Percentiles rank a stretch among this genome's conserved stretches.
phyloP scores from a whole-genome alignment of 495 filamentous ascomycete genomes.

The Poronia punctata region DNA sequence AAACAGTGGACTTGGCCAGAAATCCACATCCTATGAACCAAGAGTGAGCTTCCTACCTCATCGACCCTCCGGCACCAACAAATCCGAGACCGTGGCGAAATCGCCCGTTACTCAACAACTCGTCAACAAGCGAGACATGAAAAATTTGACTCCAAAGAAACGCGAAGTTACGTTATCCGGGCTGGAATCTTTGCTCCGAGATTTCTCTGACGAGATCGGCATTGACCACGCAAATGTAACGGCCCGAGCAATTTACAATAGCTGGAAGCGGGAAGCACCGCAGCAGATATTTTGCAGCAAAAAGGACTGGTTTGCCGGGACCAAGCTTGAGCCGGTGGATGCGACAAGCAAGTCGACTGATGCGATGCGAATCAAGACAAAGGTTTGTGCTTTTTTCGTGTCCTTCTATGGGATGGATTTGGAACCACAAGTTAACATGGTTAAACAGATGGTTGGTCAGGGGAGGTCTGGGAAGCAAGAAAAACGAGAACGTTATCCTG shows the following conservation, averaged over 20 bases:
- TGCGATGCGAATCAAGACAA: slow-evolving; percentile 32
- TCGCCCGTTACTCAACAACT: neutral
- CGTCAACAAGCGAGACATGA: slow-evolving; percentile 18
- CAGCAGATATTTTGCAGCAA: slow-evolving; percentile 27
- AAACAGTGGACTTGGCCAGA: neutral
- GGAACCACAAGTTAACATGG: slow-evolving; percentile 4
- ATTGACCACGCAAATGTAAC: slow-evolving; percentile 31
- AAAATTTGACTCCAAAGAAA: slow-evolving; percentile 25
- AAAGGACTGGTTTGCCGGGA: slow-evolving; percentile 33
- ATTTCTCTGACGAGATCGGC: slow-evolving; percentile 25
- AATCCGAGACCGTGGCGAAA: neutral
- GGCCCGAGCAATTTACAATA: slow-evolving; percentile 30
- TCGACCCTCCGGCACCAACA: neutral
- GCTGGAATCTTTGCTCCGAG: slow-evolving; percentile 24
- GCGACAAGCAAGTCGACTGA: slow-evolving; percentile 14
- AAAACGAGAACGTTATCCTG: slow-evolving; percentile 27
- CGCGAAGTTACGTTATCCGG: slow-evolving; percentile 31
- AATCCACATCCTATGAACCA: neutral
- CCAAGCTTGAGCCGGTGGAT: slow-evolving; percentile 22
- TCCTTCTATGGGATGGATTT: neutral
- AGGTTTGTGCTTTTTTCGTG: slow-evolving; percentile 22
- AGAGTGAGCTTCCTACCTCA: neutral
- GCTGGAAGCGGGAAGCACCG: slow-evolving; percentile 31
- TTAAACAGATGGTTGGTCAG: slow-evolving; percentile 21
- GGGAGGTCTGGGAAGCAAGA: slow-evolving; percentile 30